Evolutionary conservation across 345 rosid genomes (phyloP).

Genomic region (Litchi chinensis): DNA sequence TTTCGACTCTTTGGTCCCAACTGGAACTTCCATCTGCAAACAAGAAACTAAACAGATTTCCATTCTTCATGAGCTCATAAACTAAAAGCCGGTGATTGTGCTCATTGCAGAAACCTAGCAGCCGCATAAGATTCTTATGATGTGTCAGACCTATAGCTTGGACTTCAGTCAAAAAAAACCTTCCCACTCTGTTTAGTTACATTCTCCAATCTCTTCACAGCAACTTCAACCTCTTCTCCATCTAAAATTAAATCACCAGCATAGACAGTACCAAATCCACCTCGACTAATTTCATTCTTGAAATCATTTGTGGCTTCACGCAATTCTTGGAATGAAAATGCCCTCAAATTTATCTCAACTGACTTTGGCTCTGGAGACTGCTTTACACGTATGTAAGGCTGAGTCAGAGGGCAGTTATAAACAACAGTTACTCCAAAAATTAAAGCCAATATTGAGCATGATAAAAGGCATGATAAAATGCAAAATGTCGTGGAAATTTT

Average conservation of each 20-base stretch:
- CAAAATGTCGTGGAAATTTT: too few relatives aligned
- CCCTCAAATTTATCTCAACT: constrained; percentile 36
- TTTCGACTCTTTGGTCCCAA: constrained; percentile 43
- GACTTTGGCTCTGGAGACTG: constrained; percentile 20
- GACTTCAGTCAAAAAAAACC: constrained; percentile 48
- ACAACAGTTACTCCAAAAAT: constrained; percentile 24
- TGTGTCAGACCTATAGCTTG: constrained; percentile 43
- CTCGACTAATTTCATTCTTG: constrained; percentile 44
- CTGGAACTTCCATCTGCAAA: constrained; percentile 35
- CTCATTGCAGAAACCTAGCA: constrained; percentile 45
- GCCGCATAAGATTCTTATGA: constrained; percentile 54
- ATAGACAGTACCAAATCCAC: constrained; percentile 47
- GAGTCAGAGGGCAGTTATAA: constrained; percentile 31
- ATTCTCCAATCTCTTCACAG: constrained; percentile 47
- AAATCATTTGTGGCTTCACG: constrained; percentile 38
- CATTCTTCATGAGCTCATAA: constrained; percentile 46
- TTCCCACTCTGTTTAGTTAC: constrained; percentile 34
- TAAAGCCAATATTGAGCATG: constrained; percentile 23
- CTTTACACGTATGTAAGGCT: constrained; percentile 4
- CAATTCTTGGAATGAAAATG: constrained; percentile 43
- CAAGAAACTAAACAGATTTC: constrained; percentile 35
- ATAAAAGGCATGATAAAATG: constrained; percentile 11
- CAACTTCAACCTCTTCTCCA: constrained; percentile 35
- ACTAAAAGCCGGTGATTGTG: constrained; percentile 39
- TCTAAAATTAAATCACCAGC: constrained; percentile 28